Evolutionary conservation across 2,329 filamentous ascomycete genomes (phyloP).

Genomic region (Cryphonectria carpinicola): DNA sequence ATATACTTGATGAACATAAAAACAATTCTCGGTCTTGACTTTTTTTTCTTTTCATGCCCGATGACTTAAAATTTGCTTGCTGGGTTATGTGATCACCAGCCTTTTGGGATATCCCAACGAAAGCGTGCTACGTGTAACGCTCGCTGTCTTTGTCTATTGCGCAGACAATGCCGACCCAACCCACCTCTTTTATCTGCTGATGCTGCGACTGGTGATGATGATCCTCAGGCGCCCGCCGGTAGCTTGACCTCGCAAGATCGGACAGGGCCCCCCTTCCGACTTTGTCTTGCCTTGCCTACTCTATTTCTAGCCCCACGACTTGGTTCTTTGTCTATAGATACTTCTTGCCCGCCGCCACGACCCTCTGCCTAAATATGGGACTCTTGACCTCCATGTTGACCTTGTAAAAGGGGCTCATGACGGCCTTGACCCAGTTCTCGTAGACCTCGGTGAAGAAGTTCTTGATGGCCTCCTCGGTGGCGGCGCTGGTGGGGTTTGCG

Average conservation of each 20-base stretch:
- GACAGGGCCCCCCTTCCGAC: not conserved
- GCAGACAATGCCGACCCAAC: not conserved
- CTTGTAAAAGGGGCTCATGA: constrained; percentile 95
- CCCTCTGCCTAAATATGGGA: constrained; percentile 80
- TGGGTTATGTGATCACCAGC: not conserved
- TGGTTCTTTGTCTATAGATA: constrained; percentile 64
- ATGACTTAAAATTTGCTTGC: constrained; percentile 5
- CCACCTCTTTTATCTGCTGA: not conserved
- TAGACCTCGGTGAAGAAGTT: constrained; percentile 96
- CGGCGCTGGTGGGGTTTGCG: constrained; percentile 83
- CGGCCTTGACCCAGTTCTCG: constrained; percentile 94
- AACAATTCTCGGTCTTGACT: not conserved
- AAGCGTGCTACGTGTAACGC: not conserved
- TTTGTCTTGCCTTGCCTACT: not conserved
- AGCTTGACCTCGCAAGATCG: not conserved
- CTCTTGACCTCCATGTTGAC: constrained; percentile 85
- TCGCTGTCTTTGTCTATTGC: not conserved
- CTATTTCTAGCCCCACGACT: not conserved
- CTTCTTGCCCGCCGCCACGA: constrained; percentile 88
- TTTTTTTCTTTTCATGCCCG: not conserved
- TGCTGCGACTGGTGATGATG: not conserved
- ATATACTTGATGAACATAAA: constrained; percentile 32
- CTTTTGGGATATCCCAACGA: not conserved
- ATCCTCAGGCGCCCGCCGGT: not conserved
- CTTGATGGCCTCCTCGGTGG: constrained; percentile 93